phyloP scores from a whole-genome alignment of 1,139 yeast species.

The Taphrina deformans region DNA sequence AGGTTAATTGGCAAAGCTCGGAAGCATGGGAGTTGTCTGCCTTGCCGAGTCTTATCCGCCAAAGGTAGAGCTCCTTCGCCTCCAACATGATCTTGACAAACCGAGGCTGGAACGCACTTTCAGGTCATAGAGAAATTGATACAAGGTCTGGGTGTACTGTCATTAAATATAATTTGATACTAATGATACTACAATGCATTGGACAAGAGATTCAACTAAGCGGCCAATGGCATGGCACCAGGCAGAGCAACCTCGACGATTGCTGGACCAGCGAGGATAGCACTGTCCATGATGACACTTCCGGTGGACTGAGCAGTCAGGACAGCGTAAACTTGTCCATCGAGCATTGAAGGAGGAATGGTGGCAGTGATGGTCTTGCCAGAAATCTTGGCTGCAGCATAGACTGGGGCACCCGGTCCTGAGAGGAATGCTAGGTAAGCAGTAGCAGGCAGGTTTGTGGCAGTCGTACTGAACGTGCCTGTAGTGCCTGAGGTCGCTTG shows the following conservation, averaged over 20 bases:
- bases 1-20: not conserved
- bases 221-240: slow-evolving; percentile 22
- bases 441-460: slow-evolving; percentile 5
- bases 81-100: too few relatives aligned
- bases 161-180: not conserved
- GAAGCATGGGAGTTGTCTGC: not conserved
- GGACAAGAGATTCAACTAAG: not conserved
- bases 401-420: slow-evolving; percentile 31
- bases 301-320: slow-evolving; percentile 31
- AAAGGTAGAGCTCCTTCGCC: too few relatives aligned
- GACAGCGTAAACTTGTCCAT: slow-evolving; percentile 37
- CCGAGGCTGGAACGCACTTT: too few relatives aligned
- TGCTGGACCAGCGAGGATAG: slow-evolving; percentile 38
- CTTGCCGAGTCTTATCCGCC: not conserved
- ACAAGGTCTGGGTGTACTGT: too few relatives aligned
- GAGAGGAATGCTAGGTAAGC: slow-evolving; percentile 35
- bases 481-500: slow-evolving; percentile 42
- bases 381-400: slow-evolving; percentile 25
- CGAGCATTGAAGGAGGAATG: slow-evolving; percentile 31
- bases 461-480: slow-evolving; percentile 32
- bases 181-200: not conserved
- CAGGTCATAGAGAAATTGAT: too few relatives aligned
- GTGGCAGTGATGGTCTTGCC: slow-evolving; percentile 29
- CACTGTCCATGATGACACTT: slow-evolving; percentile 28
- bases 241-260: slow-evolving; percentile 35